phyloP scores from a whole-genome alignment of 257 asterid genomes.

The Solanum clarkiae region DNA sequence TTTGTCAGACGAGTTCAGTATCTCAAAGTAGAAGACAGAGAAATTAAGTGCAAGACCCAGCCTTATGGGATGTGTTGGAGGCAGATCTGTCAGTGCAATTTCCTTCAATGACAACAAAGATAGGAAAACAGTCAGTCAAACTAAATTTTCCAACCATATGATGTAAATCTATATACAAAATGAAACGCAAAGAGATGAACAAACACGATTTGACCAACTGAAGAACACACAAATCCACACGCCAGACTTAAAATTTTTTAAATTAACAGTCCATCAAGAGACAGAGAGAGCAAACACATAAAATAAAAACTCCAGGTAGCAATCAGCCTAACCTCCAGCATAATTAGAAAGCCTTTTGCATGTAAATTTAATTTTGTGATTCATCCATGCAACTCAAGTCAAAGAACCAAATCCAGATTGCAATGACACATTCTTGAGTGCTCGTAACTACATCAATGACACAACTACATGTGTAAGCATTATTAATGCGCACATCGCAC shows the following conservation, averaged over 20 bases:
- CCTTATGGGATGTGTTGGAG: constrained; percentile 42
- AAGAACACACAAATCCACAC: background rate
- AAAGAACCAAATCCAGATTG: background rate
- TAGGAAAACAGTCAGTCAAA: background rate
- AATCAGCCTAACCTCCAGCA: background rate
- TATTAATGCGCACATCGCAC: background rate
- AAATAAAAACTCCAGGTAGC: background rate
- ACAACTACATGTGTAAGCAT: background rate
- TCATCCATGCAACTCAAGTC: background rate
- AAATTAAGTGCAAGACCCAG: constrained; percentile 40
- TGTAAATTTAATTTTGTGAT: background rate
- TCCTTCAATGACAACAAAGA: constrained; percentile 16
- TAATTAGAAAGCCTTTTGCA: background rate
- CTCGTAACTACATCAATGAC: background rate
- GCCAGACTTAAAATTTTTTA: background rate
- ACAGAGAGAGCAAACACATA: background rate
- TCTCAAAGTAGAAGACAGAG: constrained; percentile 40
- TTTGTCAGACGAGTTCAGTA: constrained; percentile 37
- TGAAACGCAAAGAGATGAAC: background rate
- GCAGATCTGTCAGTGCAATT: constrained; percentile 28
- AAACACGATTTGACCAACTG: background rate
- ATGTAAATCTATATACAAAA: background rate
- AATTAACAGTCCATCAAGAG: background rate
- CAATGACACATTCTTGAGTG: background rate
- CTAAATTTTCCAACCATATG: background rate